Conservation (phyloP, 495 filamentous ascomycete species). For the Mytilinidion resinicola region DNA sequence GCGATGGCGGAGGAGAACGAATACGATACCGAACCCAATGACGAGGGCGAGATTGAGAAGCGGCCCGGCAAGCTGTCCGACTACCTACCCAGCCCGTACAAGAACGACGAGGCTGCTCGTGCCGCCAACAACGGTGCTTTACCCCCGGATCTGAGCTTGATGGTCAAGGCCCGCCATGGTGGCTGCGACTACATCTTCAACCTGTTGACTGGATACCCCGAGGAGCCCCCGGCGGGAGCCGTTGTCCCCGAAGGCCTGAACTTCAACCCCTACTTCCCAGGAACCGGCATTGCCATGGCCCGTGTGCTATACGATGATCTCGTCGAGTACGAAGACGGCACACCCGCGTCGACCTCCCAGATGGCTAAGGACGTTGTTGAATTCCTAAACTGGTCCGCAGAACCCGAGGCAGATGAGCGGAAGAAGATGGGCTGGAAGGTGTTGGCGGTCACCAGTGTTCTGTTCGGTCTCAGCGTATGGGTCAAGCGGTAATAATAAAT, state of each 20-base stretch:
- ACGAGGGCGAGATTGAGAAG: constrained; percentile 96
- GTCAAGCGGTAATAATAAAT: constrained; percentile 63
- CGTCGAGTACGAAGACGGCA: constrained; percentile 97
- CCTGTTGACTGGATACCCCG: constrained; percentile 95
- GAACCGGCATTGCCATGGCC: constrained; percentile 97
- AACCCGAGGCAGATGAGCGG: constrained; percentile 97
- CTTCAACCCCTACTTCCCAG: constrained; percentile 99
- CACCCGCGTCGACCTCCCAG: constrained; percentile 88
- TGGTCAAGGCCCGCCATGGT: constrained; percentile 95
- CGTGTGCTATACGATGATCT: constrained; percentile 96
- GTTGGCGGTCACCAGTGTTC: constrained; percentile 63
- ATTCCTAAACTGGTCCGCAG: constrained; percentile 98
- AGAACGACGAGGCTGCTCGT: constrained; percentile 97
- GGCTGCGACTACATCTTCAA: constrained; percentile 98
- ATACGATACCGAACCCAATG: constrained; percentile 97
- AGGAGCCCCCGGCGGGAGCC: constrained; percentile 87
- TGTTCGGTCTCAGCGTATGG: constrained; percentile 88
- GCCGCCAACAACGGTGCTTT: constrained; percentile 97
- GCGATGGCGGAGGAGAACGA: constrained; percentile 94
- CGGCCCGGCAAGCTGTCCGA: constrained; percentile 97
- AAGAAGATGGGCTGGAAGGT: constrained; percentile 99
- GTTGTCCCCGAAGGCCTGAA: constrained; percentile 78
- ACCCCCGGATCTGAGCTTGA: constrained; percentile 94
- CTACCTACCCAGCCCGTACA: constrained; percentile 91
- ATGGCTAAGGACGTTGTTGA: constrained; percentile 99